A percentile compares a stretch with the other conserved stretches of the same genome.
phyloP scores from a whole-genome alignment of 441 rosid species.

The Pelargonium fulgidum region DNA sequence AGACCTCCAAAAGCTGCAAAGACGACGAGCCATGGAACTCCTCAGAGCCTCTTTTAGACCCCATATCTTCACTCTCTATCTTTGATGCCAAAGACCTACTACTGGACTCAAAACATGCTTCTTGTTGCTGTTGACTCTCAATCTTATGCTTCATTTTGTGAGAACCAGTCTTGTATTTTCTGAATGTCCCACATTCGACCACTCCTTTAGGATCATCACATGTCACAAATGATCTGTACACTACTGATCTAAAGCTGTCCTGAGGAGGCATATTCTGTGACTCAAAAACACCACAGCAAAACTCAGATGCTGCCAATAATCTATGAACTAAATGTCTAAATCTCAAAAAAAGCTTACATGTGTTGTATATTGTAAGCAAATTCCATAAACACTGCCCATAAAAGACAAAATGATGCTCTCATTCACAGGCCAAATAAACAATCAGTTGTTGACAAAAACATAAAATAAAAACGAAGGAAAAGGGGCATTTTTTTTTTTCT shows the following conservation, averaged over 20 bases:
- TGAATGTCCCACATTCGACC: constrained; percentile 69
- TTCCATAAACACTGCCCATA: constrained; percentile 17
- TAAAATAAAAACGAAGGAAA: constrained; percentile 18
- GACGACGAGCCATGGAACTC: constrained; percentile 34
- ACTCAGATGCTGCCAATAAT: constrained; percentile 24
- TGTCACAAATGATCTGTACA: constrained; percentile 70
- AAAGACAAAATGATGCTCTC: constrained; percentile 17
- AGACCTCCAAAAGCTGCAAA: constrained; percentile 69
- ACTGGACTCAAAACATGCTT: constrained; percentile 23
- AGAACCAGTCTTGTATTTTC: constrained; percentile 44
- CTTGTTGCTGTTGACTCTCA: constrained; percentile 15
- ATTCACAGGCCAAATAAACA: constrained; percentile 14
- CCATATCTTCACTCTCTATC: constrained; percentile 33
- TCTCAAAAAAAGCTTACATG: constrained; percentile 15
- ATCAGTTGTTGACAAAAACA: constrained; percentile 29
- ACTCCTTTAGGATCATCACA: constrained; percentile 88
- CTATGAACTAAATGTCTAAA: constrained; percentile 1
- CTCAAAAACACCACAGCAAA: constrained; percentile 19
- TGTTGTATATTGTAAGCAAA: constrained; percentile 19
- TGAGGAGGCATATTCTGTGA: constrained; percentile 59
- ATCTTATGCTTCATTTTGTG: constrained; percentile 39
- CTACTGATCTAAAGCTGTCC: constrained; percentile 47
- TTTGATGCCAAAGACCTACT: constrained; percentile 15
- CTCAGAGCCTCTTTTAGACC: constrained; percentile 23
- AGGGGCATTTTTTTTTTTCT: constrained; percentile 3